A percentile compares a stretch with the other conserved stretches of the same genome.
phyloP scores from a whole-genome alignment of 495 filamentous ascomycete species.

The Parathielavia appendiculata region DNA sequence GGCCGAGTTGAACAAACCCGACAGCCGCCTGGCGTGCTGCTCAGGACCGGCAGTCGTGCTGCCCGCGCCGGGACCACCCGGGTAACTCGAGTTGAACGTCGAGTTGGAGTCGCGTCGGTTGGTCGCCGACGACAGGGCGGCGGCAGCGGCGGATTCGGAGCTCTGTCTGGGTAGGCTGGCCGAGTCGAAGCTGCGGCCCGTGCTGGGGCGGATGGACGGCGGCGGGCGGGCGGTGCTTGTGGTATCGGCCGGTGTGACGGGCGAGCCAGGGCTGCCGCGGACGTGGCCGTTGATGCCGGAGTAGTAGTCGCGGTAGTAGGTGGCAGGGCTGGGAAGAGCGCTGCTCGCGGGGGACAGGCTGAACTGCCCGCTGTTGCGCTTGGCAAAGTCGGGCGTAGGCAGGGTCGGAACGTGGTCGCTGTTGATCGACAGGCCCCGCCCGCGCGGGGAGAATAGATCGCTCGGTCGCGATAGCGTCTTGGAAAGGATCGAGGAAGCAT shows the following conservation, averaged over 20 bases:
- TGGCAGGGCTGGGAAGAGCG: slow-evolving; percentile 44
- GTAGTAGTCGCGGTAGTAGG: slow-evolving; percentile 48
- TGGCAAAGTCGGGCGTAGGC: slow-evolving; percentile 53
- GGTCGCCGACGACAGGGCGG: slow-evolving; percentile 9
- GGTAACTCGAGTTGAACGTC: slow-evolving; percentile 41
- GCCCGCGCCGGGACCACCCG: not conserved
- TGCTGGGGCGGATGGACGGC: slow-evolving; percentile 42
- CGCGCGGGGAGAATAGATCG: slow-evolving; percentile 37
- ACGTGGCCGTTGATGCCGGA: slow-evolving; percentile 37
- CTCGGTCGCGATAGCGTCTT: slow-evolving; percentile 37
- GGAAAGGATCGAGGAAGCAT: slow-evolving; percentile 34
- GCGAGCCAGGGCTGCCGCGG: slow-evolving; percentile 35
- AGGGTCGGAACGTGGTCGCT: slow-evolving; percentile 59
- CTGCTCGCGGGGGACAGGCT: slow-evolving; percentile 46
- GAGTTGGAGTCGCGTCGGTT: slow-evolving; percentile 44
- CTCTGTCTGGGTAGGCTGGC: slow-evolving; percentile 39
- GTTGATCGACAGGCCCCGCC: slow-evolving; percentile 55
- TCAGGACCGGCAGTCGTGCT: slow-evolving; percentile 8
- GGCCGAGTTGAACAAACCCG: slow-evolving; percentile 77
- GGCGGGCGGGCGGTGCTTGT: slow-evolving; percentile 24
- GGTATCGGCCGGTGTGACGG: slow-evolving; percentile 12
- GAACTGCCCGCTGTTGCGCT: slow-evolving; percentile 53
- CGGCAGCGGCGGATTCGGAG: slow-evolving; percentile 38
- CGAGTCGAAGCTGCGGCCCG: slow-evolving; percentile 49
- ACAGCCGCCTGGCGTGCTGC: slow-evolving; percentile 40